Percentiles rank a stretch among this genome's conserved stretches.
phyloP scores from a whole-genome alignment of 2,329 filamentous ascomycete genomes.

The Colletotrichum truncatum region DNA sequence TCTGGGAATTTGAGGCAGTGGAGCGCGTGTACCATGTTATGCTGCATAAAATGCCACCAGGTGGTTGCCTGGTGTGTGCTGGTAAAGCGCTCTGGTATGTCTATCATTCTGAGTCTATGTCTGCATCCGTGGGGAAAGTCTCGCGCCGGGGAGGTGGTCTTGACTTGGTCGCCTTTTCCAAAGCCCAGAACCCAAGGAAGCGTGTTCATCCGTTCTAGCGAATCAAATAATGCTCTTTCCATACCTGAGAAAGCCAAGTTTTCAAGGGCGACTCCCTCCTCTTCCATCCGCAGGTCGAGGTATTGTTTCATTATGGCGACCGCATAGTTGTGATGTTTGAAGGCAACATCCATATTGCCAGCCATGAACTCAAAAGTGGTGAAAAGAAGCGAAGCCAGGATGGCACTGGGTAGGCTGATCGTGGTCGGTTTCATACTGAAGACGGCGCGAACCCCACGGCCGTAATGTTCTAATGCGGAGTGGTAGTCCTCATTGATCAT shows the following conservation, averaged over 20 bases:
- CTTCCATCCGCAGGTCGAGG: neutral
- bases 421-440: neutral
- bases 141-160: neutral
- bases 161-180: neutral
- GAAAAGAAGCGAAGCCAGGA: constrained; percentile 21
- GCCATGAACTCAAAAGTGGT: constrained; percentile 10
- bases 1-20: constrained; percentile 3
- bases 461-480: constrained; percentile 16
- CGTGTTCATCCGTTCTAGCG: constrained; percentile 13
- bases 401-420: neutral
- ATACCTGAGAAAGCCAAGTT: neutral
- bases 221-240: constrained; percentile 6
- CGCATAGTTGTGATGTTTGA: constrained; percentile 7
- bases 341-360: neutral
- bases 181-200: constrained; percentile 9
- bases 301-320: constrained; percentile 24
- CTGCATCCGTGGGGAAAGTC: constrained; percentile 4
- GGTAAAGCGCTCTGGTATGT: constrained; percentile 5
- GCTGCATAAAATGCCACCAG: constrained; percentile 20
- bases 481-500: neutral
- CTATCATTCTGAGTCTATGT: constrained; percentile 4
- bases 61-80: neutral
- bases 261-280: neutral
- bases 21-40: constrained; percentile 9
- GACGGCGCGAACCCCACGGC: constrained; percentile 3